Conservation (phyloP, 441 rosid genomes). For the Jatropha multifida region DNA sequence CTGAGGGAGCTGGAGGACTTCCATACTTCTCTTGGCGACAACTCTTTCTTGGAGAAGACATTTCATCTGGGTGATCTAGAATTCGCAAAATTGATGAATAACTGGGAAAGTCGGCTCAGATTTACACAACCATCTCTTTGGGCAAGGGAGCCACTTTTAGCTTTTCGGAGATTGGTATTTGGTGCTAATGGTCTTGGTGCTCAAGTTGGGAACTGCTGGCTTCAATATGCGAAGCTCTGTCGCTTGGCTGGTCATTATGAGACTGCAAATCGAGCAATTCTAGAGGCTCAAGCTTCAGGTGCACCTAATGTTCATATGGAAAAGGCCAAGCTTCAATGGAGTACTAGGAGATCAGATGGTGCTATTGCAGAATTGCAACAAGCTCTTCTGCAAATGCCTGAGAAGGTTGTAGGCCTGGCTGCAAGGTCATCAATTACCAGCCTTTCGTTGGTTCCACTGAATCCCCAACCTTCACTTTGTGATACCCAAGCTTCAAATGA, state of each 20-base stretch:
- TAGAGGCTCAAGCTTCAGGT: constrained; percentile 96
- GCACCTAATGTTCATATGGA: constrained; percentile 92
- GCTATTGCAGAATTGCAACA: constrained; percentile 94
- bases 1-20: constrained; percentile 90
- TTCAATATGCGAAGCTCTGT: constrained; percentile 98
- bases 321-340: constrained; percentile 98
- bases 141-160: constrained; percentile 98
- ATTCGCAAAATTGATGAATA: constrained; percentile 66
- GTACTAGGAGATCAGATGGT: constrained; percentile 86
- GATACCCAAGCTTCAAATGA: constrained; percentile 63
- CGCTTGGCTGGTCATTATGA: constrained; percentile 98
- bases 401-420: constrained; percentile 76
- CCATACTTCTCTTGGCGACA: constrained; percentile 61
- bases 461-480: constrained; percentile 55
- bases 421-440: constrained; percentile 76
- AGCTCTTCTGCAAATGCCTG: constrained; percentile 90
- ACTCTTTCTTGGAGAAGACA: constrained; percentile 87
- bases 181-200: constrained; percentile 83
- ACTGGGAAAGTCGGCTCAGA: constrained; percentile 93
- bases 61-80: constrained; percentile 54
- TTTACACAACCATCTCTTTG: constrained; percentile 91
- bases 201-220: constrained; percentile 97
- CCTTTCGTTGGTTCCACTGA: constrained; percentile 76
- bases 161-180: constrained; percentile 89
- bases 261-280: constrained; percentile 91